Base-by-base conservation (phyloP, 1,284 basidiomycete species). In the Amylostereum chailletii region DNA sequence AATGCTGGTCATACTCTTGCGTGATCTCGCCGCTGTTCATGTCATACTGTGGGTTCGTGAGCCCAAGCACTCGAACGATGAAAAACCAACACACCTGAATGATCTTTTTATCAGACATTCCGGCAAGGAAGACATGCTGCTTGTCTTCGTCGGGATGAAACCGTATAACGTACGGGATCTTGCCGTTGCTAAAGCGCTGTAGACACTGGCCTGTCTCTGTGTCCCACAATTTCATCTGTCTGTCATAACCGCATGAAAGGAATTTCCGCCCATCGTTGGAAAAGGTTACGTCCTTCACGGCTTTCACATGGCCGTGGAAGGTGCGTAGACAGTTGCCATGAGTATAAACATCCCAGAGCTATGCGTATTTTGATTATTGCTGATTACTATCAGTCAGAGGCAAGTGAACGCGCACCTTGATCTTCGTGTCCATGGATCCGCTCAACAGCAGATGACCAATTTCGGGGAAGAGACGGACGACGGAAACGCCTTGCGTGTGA, bases 81-180 rank as follows among this genome's bases (percentile, higher is more conserved):
- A 34, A 32, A 45, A 49, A 5, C 7, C 29, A 42, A 62, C 75
- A 52, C 60, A 91, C 91, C 76, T 95, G 95, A 32, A 98, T 89
- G 56, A 99, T 96, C 71, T 98, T 98, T 71, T 98, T 99, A 70
- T 99, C 95, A 47, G 88, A 90, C 94, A 98, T 99, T 56, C 96
- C 96, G 40, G 95, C 93, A 37, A 99, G 72, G 75, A 99, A 99
- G 51, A 94, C 86, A 64, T 98, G 75, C 62, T 97, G 94, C 66
- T 98, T 97, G 61, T 97, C 94, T 47, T 87, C 77, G 63, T 97
- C 94, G 4, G 96, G 96, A 66, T 99, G 89, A 73, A 97, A 99
- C 50, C 85, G 83, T 48, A 99, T 77, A 50, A 94, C 91, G 65
- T 98, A 94, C 10, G 96, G 92, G 19, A 94, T 92, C 71, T 97